Percentiles rank a stretch among this genome's conserved stretches.
These are phyloP conservation scores for Rubus idaeus DNA, from an alignment of 306 rosid genomes.

Conservation along the genomic window DNA sequence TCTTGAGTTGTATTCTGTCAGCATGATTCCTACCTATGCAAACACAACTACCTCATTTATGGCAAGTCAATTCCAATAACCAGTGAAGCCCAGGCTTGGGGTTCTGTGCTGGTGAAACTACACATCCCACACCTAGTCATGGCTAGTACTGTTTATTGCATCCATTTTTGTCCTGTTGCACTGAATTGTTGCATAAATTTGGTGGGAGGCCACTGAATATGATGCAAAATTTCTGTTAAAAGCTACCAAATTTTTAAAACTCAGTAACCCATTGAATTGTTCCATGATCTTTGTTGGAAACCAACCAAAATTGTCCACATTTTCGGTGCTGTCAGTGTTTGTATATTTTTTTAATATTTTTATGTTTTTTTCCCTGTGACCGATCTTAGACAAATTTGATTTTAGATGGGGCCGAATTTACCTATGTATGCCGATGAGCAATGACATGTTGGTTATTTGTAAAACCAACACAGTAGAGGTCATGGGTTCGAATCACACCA, in stretches of 20 bases:
- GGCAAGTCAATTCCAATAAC: background rate
- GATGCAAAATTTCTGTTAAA: background rate
- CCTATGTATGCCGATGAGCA: too few relatives aligned
- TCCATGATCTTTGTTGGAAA: background rate
- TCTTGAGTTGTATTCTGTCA: background rate
- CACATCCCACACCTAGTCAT: background rate
- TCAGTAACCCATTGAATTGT: background rate
- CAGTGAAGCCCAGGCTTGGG: background rate
- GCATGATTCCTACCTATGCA: too few relatives aligned
- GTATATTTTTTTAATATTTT: background rate
- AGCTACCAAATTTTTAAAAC: too few relatives aligned
- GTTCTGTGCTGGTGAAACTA: background rate
- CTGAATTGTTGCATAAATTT: background rate
- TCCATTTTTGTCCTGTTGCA: background rate
- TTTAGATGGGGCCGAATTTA: background rate
- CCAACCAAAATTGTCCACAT: background rate
- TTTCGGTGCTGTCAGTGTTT: background rate
- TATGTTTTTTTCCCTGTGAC: background rate
- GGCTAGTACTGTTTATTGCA: background rate
- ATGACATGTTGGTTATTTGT: too few relatives aligned
- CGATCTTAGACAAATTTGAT: background rate
- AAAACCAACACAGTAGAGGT: too few relatives aligned
- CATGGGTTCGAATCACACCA: too few relatives aligned
- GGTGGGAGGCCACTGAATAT: background rate
- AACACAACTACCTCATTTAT: background rate